Evolutionary conservation across 1,284 basidiomycete genomes (phyloP), one percentile per base, ranked within the genome.

Genomic region (Ganoderma resinaceum): DNA sequence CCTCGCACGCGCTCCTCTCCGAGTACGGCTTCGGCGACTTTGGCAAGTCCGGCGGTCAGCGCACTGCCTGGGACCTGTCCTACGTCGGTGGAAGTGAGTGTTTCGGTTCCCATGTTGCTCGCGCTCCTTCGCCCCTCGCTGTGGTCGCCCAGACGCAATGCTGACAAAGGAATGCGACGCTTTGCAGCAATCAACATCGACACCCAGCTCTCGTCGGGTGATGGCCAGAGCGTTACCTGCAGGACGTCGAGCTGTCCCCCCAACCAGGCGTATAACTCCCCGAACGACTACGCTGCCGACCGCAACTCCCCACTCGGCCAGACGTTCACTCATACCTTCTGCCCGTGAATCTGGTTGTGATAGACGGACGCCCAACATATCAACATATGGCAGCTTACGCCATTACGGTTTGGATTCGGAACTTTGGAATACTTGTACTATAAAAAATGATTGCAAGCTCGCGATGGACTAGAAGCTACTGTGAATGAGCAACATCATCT

Each of bases 301-400:
- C 58, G 35, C n/a, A 60, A 60, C 58, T 60, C 58, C 16, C 23
- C 58, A 2, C 58, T 60, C 14, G 58, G 58, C 23, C n/a, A 23
- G 38, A 60, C 58, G n/a, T 60, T 16, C 58, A 60, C 35, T 3
- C 58, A 60, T 26, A 60, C 23, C 37, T 60, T 60, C 58, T 60
- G 58, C 58, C 58, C 58, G 5, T 60, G n/a, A 59, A 38, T n/a
- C 43, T 3, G n/a, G n/a, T 8, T n/a, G 16, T 23, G 7, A n/a
- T 16, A 11, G 49, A 16, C 52, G 6, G 37, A 9, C 8, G 12
- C 23, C 58, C 6, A 23, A 20, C 2, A 43, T 18, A 2, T 3
- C 40, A n/a, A n/a, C n/a, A n/a, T n/a, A n/a, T n/a, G 40, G 16
- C 40, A 42, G 40, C 40, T 42, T 7, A 12, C 37, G 37, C 29